Evolutionary conservation across 2,329 filamentous ascomycete species (phyloP), one percentile per base, ranked within the genome.

Genomic region (Aspergillus sp.): DNA sequence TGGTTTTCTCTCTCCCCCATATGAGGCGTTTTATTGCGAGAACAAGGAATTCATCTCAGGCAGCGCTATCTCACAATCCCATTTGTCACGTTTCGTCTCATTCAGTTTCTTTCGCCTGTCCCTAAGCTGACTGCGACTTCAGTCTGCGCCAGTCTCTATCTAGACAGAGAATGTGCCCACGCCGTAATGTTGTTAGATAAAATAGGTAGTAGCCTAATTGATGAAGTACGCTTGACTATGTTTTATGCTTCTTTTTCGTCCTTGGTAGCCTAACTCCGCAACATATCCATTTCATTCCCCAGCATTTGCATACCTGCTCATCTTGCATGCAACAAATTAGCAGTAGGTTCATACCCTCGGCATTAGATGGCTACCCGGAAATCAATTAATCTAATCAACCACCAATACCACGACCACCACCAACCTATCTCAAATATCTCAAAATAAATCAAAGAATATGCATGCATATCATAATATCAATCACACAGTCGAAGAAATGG

Each of bases 151-250:
- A 19, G 31, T 53, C 27, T 24, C 33, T 51, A 33, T 27, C 43
- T 53, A 53, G 51, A 53, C 51, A 23, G 51, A 46, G 41, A 53
- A 53, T 53, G 51, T 46, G 43, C 46, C 39, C 41, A 44, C 21
- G 41, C 12, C 31, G 21, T 46, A 24, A 53, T 53, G 43, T 15
- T 39, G 19, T 53, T 45, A 44, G 40, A 27, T 37, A 12, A 24
- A 39, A 53, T 46, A 39, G 33, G 41, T 27, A 33, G 31, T 46
- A 47, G 41, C 24, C 19, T 33, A 45, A 24, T 53, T 53, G n/a
- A 43, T 43, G 15, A 31, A 44, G 49, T 43, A 44, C 15, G 49
- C 48, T 27, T 51, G 17, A 14, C 17, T 23, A 41, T 39, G 12
- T 48, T 12, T 24, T 3, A 41, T 39, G 12, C 21, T 31, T 41